phyloP scores from a whole-genome alignment of 2,329 filamentous ascomycete species.

The Phoma sp. region DNA sequence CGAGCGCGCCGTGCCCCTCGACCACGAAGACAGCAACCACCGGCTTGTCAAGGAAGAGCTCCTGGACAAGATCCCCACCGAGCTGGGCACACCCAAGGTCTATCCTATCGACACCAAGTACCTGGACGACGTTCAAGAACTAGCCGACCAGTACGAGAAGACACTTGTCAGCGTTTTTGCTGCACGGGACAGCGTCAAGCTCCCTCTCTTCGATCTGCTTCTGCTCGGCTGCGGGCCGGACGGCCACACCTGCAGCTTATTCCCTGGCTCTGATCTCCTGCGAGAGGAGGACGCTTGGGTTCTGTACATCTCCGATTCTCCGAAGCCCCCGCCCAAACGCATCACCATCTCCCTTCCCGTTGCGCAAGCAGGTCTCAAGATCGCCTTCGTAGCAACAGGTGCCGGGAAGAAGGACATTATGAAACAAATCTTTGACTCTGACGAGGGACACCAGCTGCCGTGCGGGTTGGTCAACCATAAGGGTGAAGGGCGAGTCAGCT shows the following conservation, averaged over 20 bases:
- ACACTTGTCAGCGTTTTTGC: slow-evolving; percentile 85
- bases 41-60: slow-evolving; percentile 84
- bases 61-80: slow-evolving; percentile 82
- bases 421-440: slow-evolving; percentile 87
- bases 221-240: slow-evolving; percentile 94
- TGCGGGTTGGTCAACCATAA: slow-evolving; percentile 87
- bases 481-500: slow-evolving; percentile 85
- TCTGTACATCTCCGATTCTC: slow-evolving; percentile 87
- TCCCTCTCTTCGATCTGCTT: slow-evolving; percentile 94
- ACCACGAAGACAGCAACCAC: slow-evolving; percentile 95
- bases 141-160: slow-evolving; percentile 94
- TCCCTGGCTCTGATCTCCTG: slow-evolving; percentile 87
- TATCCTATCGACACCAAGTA: slow-evolving; percentile 77
- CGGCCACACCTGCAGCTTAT: slow-evolving; percentile 95
- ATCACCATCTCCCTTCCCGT: slow-evolving; percentile 95
- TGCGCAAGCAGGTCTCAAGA: slow-evolving; percentile 81
- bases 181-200: slow-evolving; percentile 88
- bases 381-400: slow-evolving; percentile 92
- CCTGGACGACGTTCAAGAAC: slow-evolving; percentile 82
- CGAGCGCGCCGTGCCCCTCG: slow-evolving; percentile 90
- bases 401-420: slow-evolving; percentile 88
- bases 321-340: slow-evolving; percentile 88
- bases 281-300: slow-evolving; percentile 92
- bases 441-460: slow-evolving; percentile 76
- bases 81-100: slow-evolving; percentile 71